Percentiles rank a stretch among this genome's conserved stretches.
Conservation (phyloP, 805 yeast genomes). For the Suhomyces sp. region DNA sequence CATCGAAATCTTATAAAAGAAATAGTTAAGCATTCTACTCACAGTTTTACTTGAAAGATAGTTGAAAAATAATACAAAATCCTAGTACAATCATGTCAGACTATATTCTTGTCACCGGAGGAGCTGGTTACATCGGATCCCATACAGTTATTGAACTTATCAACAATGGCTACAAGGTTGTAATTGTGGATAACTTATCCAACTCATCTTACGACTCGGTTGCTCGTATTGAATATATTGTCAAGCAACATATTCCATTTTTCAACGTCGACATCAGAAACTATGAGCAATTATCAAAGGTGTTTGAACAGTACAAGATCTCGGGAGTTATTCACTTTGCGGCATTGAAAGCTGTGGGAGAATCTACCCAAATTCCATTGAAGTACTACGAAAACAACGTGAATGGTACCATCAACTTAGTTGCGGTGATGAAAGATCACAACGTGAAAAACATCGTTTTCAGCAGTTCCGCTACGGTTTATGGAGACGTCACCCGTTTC, state of each 20-base stretch:
- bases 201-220: constrained; percentile 69
- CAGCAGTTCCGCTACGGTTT: constrained; percentile 79
- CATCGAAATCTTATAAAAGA: not conserved
- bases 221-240: constrained; percentile 55
- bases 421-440: constrained; percentile 49
- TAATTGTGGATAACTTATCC: constrained; percentile 67
- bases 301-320: constrained; percentile 50
- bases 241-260: constrained; percentile 51
- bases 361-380: constrained; percentile 65
- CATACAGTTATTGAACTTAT: constrained; percentile 69
- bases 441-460: constrained; percentile 58
- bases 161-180: constrained; percentile 61
- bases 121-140: constrained; percentile 85
- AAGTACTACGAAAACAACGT: constrained; percentile 68
- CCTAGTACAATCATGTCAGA: constrained; percentile 5
- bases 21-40: not conserved
- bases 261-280: constrained; percentile 56
- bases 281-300: constrained; percentile 41
- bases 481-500: constrained; percentile 76
- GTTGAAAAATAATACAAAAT: not conserved
- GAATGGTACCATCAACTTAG: constrained; percentile 56
- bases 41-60: not conserved
- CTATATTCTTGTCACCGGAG: constrained; percentile 72
- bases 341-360: constrained; percentile 81
- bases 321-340: constrained; percentile 74